These are phyloP conservation scores for Vanrija sp. DNA, from an alignment of 1,284 basidiomycete genomes.

Conservation along the genomic window DNA sequence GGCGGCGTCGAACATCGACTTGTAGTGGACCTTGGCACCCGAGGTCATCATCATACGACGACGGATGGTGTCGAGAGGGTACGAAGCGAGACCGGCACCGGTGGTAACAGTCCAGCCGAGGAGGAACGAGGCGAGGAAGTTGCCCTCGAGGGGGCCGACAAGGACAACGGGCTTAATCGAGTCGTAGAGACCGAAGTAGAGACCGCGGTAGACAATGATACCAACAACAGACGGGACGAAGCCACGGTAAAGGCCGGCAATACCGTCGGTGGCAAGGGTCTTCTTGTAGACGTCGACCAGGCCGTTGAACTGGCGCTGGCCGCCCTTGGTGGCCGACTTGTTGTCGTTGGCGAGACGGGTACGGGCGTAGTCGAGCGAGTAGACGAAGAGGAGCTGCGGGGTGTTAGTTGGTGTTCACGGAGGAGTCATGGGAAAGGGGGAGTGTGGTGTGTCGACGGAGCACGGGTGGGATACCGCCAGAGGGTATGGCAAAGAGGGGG, in stretches of 20 bases:
- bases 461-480: no score
- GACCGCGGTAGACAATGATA: constrained; percentile 88
- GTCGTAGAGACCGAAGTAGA: constrained; percentile 82
- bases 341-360: constrained; percentile 93
- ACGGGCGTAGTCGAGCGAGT: constrained; percentile 93
- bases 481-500: no score
- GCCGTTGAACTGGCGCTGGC: constrained; percentile 88
- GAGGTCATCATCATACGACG: constrained; percentile 97
- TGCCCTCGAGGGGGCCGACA: constrained; percentile 78
- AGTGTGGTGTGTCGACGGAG: no score
- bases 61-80: constrained; percentile 92
- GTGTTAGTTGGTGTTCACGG: no score
- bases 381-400: constrained; percentile 72
- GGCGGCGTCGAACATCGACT: constrained; percentile 60
- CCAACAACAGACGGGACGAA: constrained; percentile 91
- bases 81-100: constrained; percentile 90
- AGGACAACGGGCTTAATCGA: constrained; percentile 90
- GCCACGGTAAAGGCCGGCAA: constrained; percentile 89
- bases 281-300: constrained; percentile 87
- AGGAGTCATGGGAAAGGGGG: no score
- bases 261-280: constrained; percentile 83
- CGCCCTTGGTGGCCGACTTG: constrained; percentile 84
- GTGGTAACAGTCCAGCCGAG: constrained; percentile 94
- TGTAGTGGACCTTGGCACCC: constrained; percentile 55
- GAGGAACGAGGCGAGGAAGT: constrained; percentile 84